Evolutionary conservation across 1,139 yeast species (phyloP).

Genomic region (Zygosaccharomyces sapae): DNA sequence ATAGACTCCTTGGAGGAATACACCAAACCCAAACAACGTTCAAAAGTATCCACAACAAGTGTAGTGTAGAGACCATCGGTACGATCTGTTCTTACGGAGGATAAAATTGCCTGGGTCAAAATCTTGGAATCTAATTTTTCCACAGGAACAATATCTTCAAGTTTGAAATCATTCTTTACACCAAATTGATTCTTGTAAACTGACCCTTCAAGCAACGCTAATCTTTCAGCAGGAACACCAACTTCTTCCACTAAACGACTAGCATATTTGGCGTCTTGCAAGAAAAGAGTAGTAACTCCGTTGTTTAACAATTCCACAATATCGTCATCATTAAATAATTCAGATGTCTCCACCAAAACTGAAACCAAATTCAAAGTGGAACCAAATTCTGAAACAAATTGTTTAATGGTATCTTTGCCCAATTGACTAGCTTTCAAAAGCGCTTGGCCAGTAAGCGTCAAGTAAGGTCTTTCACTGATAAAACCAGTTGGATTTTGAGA

Average conservation of each 20-base stretch:
- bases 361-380: conserved; percentile 17
- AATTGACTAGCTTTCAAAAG: conserved; percentile 25
- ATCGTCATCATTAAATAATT: conserved; percentile 40
- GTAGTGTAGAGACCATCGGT: conserved; percentile 83
- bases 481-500: conserved; percentile 17
- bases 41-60: conserved; percentile 65
- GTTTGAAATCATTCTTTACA: conserved; percentile 43
- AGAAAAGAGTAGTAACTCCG: conserved; percentile 58
- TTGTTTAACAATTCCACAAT: conserved; percentile 58
- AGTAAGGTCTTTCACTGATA: conserved; percentile 21
- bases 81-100: conserved; percentile 72
- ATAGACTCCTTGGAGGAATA: conserved; percentile 84
- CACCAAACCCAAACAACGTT: conserved; percentile 78
- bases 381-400: conserved; percentile 16
- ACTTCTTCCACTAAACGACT: conserved; percentile 40
- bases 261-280: conserved; percentile 38
- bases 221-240: conserved; percentile 50
- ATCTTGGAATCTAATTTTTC: conserved; percentile 30
- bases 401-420: conserved; percentile 17
- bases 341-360: conserved; percentile 15
- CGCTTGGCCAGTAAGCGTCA: conserved; percentile 26
- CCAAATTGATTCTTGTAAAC: conserved; percentile 39
- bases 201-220: conserved; percentile 19
- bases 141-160: conserved; percentile 18
- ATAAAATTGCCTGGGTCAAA: conserved; percentile 50